A percentile compares a stretch with the other conserved stretches of the same genome.
These are phyloP conservation scores for Primulina eburnea DNA, from an alignment of 257 asterid genomes.

Conservation along the genomic window DNA sequence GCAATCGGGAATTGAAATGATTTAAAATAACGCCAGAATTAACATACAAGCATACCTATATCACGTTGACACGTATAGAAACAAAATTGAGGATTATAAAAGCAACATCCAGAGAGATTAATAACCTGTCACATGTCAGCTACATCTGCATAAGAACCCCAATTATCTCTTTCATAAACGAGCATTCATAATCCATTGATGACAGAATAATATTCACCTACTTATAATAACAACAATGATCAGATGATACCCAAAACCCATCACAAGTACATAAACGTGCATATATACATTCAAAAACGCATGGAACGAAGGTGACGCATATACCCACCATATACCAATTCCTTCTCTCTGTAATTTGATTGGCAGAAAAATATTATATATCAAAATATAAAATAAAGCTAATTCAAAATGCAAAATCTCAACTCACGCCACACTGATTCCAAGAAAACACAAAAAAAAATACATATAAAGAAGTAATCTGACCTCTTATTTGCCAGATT, in stretches of 20 bases:
- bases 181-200: not conserved
- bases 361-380: not conserved
- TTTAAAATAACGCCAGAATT: not conserved
- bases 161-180: not conserved
- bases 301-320: not conserved
- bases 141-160: not conserved
- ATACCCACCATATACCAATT: not conserved
- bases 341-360: not conserved
- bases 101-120: not conserved
- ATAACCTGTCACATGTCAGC: not conserved
- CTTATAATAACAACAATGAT: not conserved
- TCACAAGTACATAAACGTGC: not conserved
- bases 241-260: too few relatives aligned
- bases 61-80: not conserved
- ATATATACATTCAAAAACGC: not conserved
- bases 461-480: not conserved
- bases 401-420: not conserved
- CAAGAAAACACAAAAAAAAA: not conserved
- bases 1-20: not conserved
- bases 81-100: not conserved
- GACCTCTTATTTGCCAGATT: constrained; percentile 76
- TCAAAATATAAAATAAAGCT: not conserved
- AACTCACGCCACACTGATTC: not conserved
- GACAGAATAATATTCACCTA: too few relatives aligned
- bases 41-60: not conserved